These are phyloP conservation scores for Kurtzmaniella quercitrusa DNA, from an alignment of 1,139 yeast genomes.

Conservation along the genomic window DNA sequence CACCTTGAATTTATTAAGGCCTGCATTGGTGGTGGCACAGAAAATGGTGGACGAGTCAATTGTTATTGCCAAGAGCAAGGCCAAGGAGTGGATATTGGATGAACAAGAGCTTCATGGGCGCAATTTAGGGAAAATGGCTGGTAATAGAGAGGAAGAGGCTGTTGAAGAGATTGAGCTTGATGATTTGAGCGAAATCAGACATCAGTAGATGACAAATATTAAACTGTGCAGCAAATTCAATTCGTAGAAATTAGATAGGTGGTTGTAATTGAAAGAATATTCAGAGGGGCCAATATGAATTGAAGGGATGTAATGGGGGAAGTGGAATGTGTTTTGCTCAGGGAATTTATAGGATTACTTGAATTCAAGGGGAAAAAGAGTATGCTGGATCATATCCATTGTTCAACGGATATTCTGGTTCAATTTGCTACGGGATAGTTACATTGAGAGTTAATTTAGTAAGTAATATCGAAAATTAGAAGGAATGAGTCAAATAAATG, in stretches of 20 bases:
- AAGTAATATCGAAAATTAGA: too few species aligned
- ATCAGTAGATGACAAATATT: not conserved
- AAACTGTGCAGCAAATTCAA: not conserved
- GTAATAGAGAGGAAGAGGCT: constrained; percentile 1
- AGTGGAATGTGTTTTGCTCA: too few species aligned
- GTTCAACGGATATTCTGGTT: too few species aligned
- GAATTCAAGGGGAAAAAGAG: too few species aligned
- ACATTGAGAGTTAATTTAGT: too few species aligned
- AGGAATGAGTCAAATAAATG: too few species aligned
- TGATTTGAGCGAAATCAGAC: constrained; percentile 7
- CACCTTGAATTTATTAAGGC: constrained; percentile 69
- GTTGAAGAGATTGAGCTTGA: constrained; percentile 14
- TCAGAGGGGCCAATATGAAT: too few species aligned
- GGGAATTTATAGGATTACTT: too few species aligned
- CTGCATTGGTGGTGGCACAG: constrained; percentile 58
- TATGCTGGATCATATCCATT: too few species aligned
- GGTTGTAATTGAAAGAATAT: too few species aligned
- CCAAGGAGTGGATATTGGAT: constrained; percentile 46
- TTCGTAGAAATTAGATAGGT: not conserved
- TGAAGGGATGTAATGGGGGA: too few species aligned
- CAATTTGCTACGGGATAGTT: too few species aligned
- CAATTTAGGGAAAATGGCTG: constrained; percentile 20
- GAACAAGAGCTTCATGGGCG: constrained; percentile 23
- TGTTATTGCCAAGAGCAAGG: constrained; percentile 52
- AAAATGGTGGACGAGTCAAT: constrained; percentile 57